Evolutionary conservation across 768 basidiomycete genomes (phyloP), one percentile per base, ranked within the genome.

Genomic region (Hypsizygus marmoreus): DNA sequence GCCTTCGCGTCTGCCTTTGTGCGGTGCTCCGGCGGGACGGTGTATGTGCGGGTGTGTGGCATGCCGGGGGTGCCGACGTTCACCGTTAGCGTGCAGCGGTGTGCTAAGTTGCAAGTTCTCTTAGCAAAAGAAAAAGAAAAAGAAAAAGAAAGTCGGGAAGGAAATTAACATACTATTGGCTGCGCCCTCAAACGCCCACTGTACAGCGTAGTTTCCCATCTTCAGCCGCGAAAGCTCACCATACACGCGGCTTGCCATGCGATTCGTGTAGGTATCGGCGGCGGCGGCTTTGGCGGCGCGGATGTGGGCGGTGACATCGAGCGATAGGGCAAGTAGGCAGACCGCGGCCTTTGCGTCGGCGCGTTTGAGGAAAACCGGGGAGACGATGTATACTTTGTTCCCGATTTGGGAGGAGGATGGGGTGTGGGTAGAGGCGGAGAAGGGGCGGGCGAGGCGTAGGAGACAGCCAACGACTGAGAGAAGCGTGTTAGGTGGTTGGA

Each of bases 301-400:
- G 33, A 85, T 76, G 53, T 82, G 81, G 16, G 71, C 63, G 4
- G 80, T 81, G 8, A 82, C 67, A 7, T 81, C 82, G 49, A 80
- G 74, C 2, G 82, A 80, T 59, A 88, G 76, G 0, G 85, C 87
- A 12, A 80, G 67, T 17, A 89, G 62, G 47, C 77, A 80, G 2
- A 80, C 87, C 0, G 86, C 88, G 0, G 75, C 72, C 60, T 84
- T 86, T 14, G 86, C 86, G 41, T 88, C 86, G 0, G 66, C 63
- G 3, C 80, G 80, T 54, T 79, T 84, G 2, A 69, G 53, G 51
- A 88, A 88, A 11, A 70, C 68, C 0, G 81, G 68, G n/a, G 87
- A 85, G 22, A 84, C 82, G 4, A 89, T 59, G 52, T 73, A 89
- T 0, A 82, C 79, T 31, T 67, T 72, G 28, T 71, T 75, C 45